Conservation (phyloP, 768 basidiomycete genomes). For the Glaciozyma martinii region DNA sequence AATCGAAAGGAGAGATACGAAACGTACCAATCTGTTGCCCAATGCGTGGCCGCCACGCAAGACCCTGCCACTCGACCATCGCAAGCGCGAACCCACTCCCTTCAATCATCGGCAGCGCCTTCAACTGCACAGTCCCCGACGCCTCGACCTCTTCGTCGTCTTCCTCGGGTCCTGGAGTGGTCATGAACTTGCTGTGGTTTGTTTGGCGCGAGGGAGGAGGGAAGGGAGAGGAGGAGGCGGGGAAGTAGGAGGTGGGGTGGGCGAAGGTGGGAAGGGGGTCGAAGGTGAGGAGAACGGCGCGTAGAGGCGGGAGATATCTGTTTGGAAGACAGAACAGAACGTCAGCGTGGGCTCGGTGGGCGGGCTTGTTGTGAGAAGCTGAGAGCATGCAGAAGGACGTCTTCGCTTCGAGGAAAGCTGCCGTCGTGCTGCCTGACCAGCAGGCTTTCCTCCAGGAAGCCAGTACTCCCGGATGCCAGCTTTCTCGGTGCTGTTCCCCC, state of each 20-base stretch:
- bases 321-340: neutral
- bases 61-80: constrained; percentile 40
- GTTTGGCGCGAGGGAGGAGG: neutral
- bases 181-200: neutral
- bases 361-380: neutral
- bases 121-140: constrained; percentile 5
- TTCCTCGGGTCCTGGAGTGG: neutral
- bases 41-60: constrained; percentile 42
- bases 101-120: constrained; percentile 36
- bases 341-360: neutral
- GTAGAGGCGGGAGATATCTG: constrained; percentile 43
- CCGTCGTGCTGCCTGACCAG: too few relatives aligned
- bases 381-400: neutral
- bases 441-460: neutral
- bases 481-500: too few relatives aligned
- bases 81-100: constrained; percentile 42
- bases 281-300: constrained; percentile 42
- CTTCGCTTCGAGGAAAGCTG: too few relatives aligned
- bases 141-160: constrained; percentile 1
- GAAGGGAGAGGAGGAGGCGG: constrained; percentile 12
- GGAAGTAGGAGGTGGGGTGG: constrained; percentile 25
- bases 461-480: neutral
- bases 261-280: constrained; percentile 37
- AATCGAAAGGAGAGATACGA: neutral
- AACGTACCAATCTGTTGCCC: constrained; percentile 40